Base-by-base conservation (phyloP, 805 yeast genomes). In the Schizosaccharomyces japonicus region DNA sequence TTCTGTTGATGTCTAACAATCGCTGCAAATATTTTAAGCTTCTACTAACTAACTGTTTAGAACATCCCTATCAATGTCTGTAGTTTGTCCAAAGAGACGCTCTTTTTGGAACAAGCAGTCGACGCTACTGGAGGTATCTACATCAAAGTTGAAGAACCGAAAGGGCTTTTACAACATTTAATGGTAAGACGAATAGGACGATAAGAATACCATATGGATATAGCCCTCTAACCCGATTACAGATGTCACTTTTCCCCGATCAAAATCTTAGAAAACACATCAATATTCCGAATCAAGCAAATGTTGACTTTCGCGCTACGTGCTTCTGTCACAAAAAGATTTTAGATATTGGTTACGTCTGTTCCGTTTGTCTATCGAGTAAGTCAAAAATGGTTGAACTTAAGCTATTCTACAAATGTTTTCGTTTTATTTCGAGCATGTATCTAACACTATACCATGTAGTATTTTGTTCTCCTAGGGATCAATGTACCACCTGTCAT, bases 81-180 rank as follows among this genome's bases (percentile, higher is more conserved):
- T 51, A 84, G 85, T 56, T 64, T 90, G 27, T 55, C 54, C 5
- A 28, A 25, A 2, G 73, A 73, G 52, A 76, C 92, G 1, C 80
- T 92, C 2, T 87, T 84, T 58, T 64, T 90, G 51, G 96, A 90
- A 58, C 98, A 90, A 58, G 95, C 96, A 0, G 73, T 93, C 0
- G 98, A 90, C 63, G 83, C 94, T 6, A 87, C 98, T 0, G 73
- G 77, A 53, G 99, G 99, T 2, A 76, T 84, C 1, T 90, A 87
- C 58, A 66, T 87, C 49, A 66, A 67, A 39, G 69, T 87, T 21
- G 69, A 68, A 2, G 71, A 76, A 49, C 79, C 87, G 0, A 63
- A 66, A 40, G 96, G 95, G 0, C 63, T 90, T 39, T 72, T 85
- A 1, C 95, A 87, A 58, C 81, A 82, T 54, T 66, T 90, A 30